phyloP scores from a whole-genome alignment of 805 yeast species.

The Candida nanaspora region DNA sequence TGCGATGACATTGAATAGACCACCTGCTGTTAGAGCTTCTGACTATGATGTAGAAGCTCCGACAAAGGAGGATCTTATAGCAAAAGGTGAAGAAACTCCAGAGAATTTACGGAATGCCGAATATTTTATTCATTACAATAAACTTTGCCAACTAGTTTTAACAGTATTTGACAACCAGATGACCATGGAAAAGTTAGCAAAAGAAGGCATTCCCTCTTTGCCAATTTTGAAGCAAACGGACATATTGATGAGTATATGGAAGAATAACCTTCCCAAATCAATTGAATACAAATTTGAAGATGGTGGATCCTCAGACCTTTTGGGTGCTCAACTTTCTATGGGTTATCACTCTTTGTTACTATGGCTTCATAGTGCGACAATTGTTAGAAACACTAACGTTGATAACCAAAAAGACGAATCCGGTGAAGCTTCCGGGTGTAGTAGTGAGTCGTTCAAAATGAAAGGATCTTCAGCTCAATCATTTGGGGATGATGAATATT shows the following conservation, averaged over 20 bases:
- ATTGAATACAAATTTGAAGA: slow-evolving; percentile 52
- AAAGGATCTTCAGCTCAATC: too few relatives aligned
- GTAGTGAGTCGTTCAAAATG: too few relatives aligned
- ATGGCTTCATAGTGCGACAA: slow-evolving; percentile 62
- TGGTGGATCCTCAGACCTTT: slow-evolving; percentile 29
- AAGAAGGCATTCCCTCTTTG: slow-evolving; percentile 27
- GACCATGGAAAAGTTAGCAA: slow-evolving; percentile 30
- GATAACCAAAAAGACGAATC: background rate
- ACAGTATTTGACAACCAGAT: slow-evolving; percentile 62
- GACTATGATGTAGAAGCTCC: slow-evolving; percentile 78
- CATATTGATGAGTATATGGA: slow-evolving; percentile 70
- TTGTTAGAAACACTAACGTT: slow-evolving; percentile 28
- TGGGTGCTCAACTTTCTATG: slow-evolving; percentile 52
- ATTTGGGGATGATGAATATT: slow-evolving; percentile 32
- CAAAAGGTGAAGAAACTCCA: slow-evolving; percentile 20
- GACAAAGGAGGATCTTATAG: slow-evolving; percentile 31
- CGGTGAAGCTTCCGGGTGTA: background rate
- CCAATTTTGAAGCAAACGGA: slow-evolving; percentile 53
- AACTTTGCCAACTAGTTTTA: slow-evolving; percentile 44
- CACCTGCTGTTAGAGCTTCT: slow-evolving; percentile 56
- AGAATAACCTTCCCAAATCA: slow-evolving; percentile 52
- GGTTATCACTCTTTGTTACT: slow-evolving; percentile 64
- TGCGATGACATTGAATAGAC: slow-evolving; percentile 67
- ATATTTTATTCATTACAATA: background rate
- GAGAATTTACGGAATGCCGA: background rate